Evolutionary conservation across 2,329 filamentous ascomycete genomes (phyloP).

Genomic region (Diaporthe sp.): DNA sequence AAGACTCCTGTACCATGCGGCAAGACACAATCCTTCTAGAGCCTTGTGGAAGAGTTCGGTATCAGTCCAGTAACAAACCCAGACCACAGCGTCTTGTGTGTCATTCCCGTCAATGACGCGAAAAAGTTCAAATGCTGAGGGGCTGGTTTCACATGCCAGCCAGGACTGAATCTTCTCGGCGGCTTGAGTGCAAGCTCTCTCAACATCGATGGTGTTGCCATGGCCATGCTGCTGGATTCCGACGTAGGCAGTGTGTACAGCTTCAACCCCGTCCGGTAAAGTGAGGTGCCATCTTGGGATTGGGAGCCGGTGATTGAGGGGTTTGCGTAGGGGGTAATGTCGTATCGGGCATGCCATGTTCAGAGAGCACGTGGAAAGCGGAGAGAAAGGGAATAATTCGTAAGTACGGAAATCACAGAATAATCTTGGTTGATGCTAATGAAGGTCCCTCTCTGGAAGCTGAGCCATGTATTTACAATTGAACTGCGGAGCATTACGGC

Average conservation of each 20-base stretch:
- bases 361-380: background rate
- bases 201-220: background rate
- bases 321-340: background rate
- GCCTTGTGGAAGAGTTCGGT: background rate
- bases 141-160: background rate
- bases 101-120: background rate
- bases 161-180: background rate
- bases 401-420: background rate
- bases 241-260: conserved; percentile 1
- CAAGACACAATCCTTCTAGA: background rate
- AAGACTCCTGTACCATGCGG: background rate
- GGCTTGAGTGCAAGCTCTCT: background rate
- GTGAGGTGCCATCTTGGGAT: conserved; percentile 3
- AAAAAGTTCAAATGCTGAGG: background rate
- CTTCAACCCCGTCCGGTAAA: background rate
- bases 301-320: conserved; percentile 5
- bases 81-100: background rate
- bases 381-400: background rate
- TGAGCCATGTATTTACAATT: background rate
- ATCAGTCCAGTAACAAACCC: background rate
- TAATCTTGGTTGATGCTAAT: background rate
- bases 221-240: background rate
- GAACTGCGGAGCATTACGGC: background rate
- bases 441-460: background rate
- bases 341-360: conserved; percentile 5